Base-by-base conservation (phyloP, 2,329 filamentous ascomycete genomes). In the Talaromyces funiculosus region DNA sequence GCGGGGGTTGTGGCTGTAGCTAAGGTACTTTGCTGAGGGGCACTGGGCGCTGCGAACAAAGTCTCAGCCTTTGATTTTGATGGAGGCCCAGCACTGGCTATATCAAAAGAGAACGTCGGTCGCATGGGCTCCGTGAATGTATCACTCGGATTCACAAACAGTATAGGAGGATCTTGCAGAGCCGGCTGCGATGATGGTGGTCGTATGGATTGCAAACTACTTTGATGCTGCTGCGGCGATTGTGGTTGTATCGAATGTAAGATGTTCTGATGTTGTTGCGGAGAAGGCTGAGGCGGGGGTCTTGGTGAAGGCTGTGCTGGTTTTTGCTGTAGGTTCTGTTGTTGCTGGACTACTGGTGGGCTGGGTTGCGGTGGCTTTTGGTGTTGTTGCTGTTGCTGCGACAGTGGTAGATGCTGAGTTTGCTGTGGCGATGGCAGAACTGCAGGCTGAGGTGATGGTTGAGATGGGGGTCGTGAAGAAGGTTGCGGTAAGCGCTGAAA, bases 81-180 rank as follows among this genome's bases (percentile, higher is more conserved):
- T 22, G 71, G 66, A 33, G 72, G 68, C 31, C 66, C 65, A 29
- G 71, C 26, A 43, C 40, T 63, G 35, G 60, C 37, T 37, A 31
- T 22, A 47, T 59, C 55, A 26, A 69, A 71, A 10, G 72, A 60
- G 16, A 69, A 69, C 5, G 47, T 42, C n/a, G 24, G 35, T 22
- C 57, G 45, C 16, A 47, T 29, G 1, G 70, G 68, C 43, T 72
- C 69, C 20, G 74, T 67, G 60, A 75, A 76, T 14, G 61, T 61
- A 73, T 63, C 63, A 31, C 72, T 68, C 5, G 72, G 73, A 33
- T 74, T 75, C 33, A 74, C 70, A 65, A 72, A 74, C 53, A 73
- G 75, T 53, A 70, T 68, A 53, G 69, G 73, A 35, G 67, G 66
- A 31, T 68, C 67, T 47, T 63, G 69, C 26, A n/a, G 67, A 54